Conservation (phyloP, 2,329 filamentous ascomycete species). For the Hysterium pulicare region DNA sequence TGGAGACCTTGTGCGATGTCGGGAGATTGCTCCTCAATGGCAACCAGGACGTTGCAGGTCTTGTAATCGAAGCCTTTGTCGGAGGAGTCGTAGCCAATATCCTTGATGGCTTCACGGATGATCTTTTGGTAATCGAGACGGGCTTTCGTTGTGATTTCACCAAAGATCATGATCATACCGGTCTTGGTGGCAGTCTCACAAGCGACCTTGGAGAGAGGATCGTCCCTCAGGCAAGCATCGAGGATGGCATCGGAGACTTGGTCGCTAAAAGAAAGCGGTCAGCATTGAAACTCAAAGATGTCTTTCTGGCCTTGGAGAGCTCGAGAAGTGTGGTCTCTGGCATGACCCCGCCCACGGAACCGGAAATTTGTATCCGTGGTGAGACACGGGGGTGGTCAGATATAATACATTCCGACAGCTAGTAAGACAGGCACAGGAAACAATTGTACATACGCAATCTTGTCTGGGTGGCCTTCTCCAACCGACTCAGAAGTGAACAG, state of each 20-base stretch:
- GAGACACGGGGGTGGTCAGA: constrained; percentile 21
- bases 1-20: constrained; percentile 99
- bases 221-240: constrained; percentile 92
- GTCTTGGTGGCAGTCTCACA: constrained; percentile 99
- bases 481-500: constrained; percentile 53
- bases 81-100: constrained; percentile 97
- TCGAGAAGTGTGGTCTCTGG: too few relatives aligned
- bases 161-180: constrained; percentile 85
- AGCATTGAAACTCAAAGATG: constrained; percentile 6
- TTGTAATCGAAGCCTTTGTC: constrained; percentile 99
- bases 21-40: constrained; percentile 98
- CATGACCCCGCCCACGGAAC: too few relatives aligned
- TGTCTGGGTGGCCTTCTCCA: constrained; percentile 71
- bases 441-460: constrained; percentile 66
- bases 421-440: constrained; percentile 14
- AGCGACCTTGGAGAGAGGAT: constrained; percentile 96
- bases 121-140: constrained; percentile 96
- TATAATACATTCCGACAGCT: constrained; percentile 24
- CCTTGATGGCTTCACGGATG: constrained; percentile 91
- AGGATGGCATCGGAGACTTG: constrained; percentile 98
- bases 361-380: constrained; percentile 13
- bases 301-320: too few relatives aligned
- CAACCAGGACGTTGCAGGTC: constrained; percentile 96
- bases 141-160: constrained; percentile 95
- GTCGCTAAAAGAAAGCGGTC: constrained; percentile 55